Base-by-base conservation (phyloP, 2,329 filamentous ascomycete species). In the Myotisia sp. region DNA sequence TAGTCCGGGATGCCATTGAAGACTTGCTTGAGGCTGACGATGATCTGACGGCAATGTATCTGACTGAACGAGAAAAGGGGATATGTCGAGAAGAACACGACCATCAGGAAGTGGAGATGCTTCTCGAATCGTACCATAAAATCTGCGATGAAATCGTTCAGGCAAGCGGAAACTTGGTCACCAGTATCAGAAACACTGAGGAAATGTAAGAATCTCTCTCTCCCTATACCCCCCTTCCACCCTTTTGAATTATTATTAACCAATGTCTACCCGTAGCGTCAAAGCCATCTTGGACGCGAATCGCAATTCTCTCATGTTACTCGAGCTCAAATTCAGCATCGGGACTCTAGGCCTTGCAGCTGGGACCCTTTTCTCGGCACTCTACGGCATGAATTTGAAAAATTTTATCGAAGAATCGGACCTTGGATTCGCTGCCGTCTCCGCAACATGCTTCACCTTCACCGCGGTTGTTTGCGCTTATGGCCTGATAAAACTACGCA, bases 311-410 rank as follows among this genome's bases (percentile, higher is more conserved):
- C 80, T 98, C 44, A 98, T 98, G 90, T 69, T 98, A 12, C 71
- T 95, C 20, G 90, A 95, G 44, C 76, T 98, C 47, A 93, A 92
- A 54, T 93, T 95, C 62, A 90, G 81, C 52, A 86, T 98, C 40
- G 83, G 85, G 37, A 95, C 90, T 1, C 72, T 98, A 3, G 85
- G 86, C n/a, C 74, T 95, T 30, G 87, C 84, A 36, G 84, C 86
- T 53, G 90, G 90, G 36, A 94, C 90, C 32, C 92, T 95, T 53
- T 71, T 94, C 48, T 92, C 90, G 6, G 86, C 86, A n/a, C 74
- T 98, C n/a, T 98, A 95, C 67, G 90, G 90, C 47, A 95, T 95
- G 86, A 98, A 98, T 63, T 65, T 98, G 44, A 92, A 94, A 54
- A 95, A 95, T 60, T 95, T 94, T 58, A 84, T 95, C 48, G 90